A percentile compares a stretch with the other conserved stretches of the same genome.
These are phyloP conservation scores for Penicillium sp. DNA, from an alignment of 2,329 filamentous ascomycete genomes.

Conservation along the genomic window DNA sequence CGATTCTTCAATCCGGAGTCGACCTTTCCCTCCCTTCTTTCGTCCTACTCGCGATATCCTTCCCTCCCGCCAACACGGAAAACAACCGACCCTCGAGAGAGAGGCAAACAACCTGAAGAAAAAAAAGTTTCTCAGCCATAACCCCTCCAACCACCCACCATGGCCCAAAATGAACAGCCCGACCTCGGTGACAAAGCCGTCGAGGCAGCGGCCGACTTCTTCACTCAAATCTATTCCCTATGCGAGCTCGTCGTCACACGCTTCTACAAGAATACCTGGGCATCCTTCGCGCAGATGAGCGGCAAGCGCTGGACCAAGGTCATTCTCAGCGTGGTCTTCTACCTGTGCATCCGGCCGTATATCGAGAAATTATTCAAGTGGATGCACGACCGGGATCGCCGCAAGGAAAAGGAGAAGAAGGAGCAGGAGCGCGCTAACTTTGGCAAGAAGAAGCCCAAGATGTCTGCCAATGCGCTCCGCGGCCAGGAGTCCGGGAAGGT, in stretches of 20 bases:
- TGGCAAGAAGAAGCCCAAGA: slow-evolving; percentile 52
- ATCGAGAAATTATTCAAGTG: slow-evolving; percentile 69
- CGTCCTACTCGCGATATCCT: not conserved
- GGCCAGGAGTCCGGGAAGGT: slow-evolving; percentile 60
- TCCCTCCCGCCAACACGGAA: not conserved
- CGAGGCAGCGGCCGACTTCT: slow-evolving; percentile 36
- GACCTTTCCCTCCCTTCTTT: not conserved
- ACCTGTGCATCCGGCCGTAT: slow-evolving; percentile 74
- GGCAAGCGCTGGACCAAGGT: slow-evolving; percentile 65
- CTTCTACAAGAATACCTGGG: slow-evolving; percentile 45
- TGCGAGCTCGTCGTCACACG: slow-evolving; percentile 31
- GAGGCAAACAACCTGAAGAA: not conserved
- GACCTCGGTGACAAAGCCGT: slow-evolving; percentile 29
- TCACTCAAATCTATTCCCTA: slow-evolving; percentile 32
- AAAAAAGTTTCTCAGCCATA: not conserved
- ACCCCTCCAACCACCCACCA: slow-evolving; percentile 16
- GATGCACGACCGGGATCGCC: slow-evolving; percentile 47
- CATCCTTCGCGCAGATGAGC: slow-evolving; percentile 49
- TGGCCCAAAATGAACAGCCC: slow-evolving; percentile 22
- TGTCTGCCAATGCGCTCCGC: slow-evolving; percentile 69
- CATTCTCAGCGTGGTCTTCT: slow-evolving; percentile 71
- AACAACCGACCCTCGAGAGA: too few species aligned
- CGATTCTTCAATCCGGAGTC: too few species aligned
- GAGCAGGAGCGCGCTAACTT: slow-evolving; percentile 57
- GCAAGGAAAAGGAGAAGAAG: slow-evolving; percentile 59